Conservation (phyloP, 495 filamentous ascomycete species). For the Neurospora sp. region DNA sequence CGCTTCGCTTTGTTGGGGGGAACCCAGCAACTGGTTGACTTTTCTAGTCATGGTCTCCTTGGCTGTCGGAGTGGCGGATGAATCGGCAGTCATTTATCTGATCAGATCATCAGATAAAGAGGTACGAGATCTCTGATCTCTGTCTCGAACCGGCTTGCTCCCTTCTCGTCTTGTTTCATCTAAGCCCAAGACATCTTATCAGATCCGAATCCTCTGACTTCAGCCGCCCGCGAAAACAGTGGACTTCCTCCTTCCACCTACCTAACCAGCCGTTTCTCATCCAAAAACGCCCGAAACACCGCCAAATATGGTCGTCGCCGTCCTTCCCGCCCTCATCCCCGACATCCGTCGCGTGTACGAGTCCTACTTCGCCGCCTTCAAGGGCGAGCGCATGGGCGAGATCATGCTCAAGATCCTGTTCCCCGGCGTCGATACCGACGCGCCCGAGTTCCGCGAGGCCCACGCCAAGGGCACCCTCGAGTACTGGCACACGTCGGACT, state of each 20-base stretch:
- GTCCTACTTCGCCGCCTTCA: slow-evolving; percentile 29
- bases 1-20: neutral
- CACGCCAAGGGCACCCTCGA: slow-evolving; percentile 21
- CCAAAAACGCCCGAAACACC: neutral
- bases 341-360: slow-evolving; percentile 28
- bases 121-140: neutral
- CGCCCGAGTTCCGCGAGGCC: slow-evolving; percentile 19
- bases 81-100: neutral
- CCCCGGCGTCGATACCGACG: slow-evolving; percentile 12
- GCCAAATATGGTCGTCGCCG: slow-evolving; percentile 19
- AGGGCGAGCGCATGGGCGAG: slow-evolving; percentile 17
- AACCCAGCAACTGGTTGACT: neutral
- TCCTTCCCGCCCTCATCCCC: slow-evolving; percentile 28
- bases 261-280: neutral
- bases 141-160: neutral
- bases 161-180: neutral
- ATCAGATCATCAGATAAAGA: neutral
- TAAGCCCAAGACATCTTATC: neutral
- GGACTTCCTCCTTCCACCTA: no score
- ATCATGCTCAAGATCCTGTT: slow-evolving; percentile 27
- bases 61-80: neutral
- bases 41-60: neutral
- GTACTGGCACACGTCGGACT: slow-evolving; percentile 19
- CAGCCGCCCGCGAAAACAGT: no score
- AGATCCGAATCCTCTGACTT: no score